Percentiles rank a stretch among this genome's conserved stretches.
Evolutionary conservation across 2,329 filamentous ascomycete species (phyloP).

Genomic region (Botryotinia globosa): DNA sequence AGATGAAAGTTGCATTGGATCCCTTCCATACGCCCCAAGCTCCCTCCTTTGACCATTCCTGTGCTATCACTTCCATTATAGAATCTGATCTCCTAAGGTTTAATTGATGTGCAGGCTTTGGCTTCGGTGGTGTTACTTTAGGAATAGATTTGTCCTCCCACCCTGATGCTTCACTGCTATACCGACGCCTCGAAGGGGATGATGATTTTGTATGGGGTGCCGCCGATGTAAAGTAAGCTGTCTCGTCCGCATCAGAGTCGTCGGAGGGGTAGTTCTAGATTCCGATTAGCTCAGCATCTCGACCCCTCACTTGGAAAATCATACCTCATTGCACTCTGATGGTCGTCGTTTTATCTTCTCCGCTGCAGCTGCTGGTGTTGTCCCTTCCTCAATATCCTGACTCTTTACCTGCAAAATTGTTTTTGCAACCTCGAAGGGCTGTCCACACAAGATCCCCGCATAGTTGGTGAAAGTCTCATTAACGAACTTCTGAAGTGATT

Average conservation of each 20-base stretch:
- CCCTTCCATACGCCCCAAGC: conserved; percentile 93
- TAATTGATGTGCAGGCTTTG: conserved; percentile 56
- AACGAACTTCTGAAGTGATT: conserved; percentile 71
- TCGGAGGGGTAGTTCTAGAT: conserved; percentile 51
- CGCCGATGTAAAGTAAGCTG: conserved; percentile 76
- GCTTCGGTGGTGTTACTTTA: conserved; percentile 38
- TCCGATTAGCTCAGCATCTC: conserved; percentile 22
- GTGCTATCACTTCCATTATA: conserved; percentile 78
- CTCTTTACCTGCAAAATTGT: conserved; percentile 77
- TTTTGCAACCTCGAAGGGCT: conserved; percentile 97
- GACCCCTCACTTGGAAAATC: background rate
- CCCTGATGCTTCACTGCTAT: conserved; percentile 25
- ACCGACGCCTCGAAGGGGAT: conserved; percentile 37
- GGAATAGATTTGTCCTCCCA: conserved; percentile 31
- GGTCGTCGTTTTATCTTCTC: conserved; percentile 17
- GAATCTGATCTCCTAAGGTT: conserved; percentile 73
- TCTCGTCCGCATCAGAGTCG: conserved; percentile 73
- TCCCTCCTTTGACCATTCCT: conserved; percentile 86
- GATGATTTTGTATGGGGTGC: conserved; percentile 44
- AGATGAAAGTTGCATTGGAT: conserved; percentile 88
- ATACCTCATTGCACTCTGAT: conserved; percentile 33
- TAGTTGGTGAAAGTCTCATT: conserved; percentile 93
- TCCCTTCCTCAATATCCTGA: conserved; percentile 42
- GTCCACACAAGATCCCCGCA: conserved; percentile 79
- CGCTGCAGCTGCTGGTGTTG: conserved; percentile 23